Conservation (phyloP, 768 basidiomycete species). For the Mycena pura region DNA sequence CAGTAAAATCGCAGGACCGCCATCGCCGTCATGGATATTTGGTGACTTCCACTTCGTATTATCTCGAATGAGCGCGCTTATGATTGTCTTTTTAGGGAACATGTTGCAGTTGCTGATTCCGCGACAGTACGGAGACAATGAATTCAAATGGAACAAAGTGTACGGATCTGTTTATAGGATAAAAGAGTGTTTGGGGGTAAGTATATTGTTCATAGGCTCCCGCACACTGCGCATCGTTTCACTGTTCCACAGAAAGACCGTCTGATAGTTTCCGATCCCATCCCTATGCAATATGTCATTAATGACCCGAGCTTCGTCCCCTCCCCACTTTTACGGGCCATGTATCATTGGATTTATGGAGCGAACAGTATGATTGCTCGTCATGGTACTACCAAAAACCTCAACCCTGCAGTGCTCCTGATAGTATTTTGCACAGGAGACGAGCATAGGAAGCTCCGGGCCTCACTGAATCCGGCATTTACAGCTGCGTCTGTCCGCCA, state of each 20-base stretch:
- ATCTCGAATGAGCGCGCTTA: not conserved
- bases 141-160: constrained; percentile 3
- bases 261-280: constrained; percentile 6
- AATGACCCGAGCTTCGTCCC: not conserved
- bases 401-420: no score
- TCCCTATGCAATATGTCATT: not conserved
- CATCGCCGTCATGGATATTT: not conserved
- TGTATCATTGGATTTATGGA: not conserved
- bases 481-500: not conserved
- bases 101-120: constrained; percentile 2
- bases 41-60: not conserved
- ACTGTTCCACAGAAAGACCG: no score
- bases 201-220: no score
- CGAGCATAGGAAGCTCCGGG: not conserved
- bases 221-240: no score
- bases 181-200: constrained; percentile 12
- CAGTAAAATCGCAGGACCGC: not conserved
- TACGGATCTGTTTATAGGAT: not conserved
- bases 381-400: not conserved
- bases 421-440: not conserved
- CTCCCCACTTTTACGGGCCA: not conserved
- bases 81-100: constrained; percentile 1
- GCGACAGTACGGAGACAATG: not conserved
- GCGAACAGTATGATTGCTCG: not conserved
- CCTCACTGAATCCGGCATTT: not conserved